phyloP scores from a whole-genome alignment of 208 protist genomes.

The Leishmania braziliensis region DNA sequence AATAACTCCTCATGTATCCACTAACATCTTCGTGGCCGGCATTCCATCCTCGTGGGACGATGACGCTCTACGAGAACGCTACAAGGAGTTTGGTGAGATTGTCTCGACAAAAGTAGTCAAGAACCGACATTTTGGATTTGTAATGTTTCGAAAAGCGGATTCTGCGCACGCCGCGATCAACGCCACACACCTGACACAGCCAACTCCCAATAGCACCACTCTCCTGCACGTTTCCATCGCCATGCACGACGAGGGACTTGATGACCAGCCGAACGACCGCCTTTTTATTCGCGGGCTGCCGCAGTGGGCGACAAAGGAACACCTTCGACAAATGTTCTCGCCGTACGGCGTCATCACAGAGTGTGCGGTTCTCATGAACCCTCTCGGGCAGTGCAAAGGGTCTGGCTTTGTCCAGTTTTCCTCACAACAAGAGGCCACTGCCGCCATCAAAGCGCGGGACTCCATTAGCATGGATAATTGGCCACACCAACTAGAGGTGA shows the following conservation, averaged over 20 bases:
- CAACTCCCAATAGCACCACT: slow-evolving; percentile 48
- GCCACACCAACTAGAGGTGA: slow-evolving; percentile 73
- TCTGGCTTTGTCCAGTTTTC: slow-evolving; percentile 90
- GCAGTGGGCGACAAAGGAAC: slow-evolving; percentile 88
- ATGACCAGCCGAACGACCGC: slow-evolving; percentile 85
- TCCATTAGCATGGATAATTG: slow-evolving; percentile 77
- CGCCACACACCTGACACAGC: slow-evolving; percentile 74
- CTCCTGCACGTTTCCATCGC: slow-evolving; percentile 87
- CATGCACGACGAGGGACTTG: slow-evolving; percentile 92
- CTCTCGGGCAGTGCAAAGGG: slow-evolving; percentile 91
- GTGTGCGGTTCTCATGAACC: slow-evolving; percentile 83
- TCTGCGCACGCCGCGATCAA: slow-evolving; percentile 88
- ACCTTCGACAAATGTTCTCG: slow-evolving; percentile 71
- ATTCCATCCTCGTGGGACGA: slow-evolving; percentile 83
- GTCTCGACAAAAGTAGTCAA: slow-evolving; percentile 84
- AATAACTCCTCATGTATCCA: slow-evolving; percentile 79
- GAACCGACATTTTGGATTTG: slow-evolving; percentile 87
- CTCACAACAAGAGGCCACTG: slow-evolving; percentile 64
- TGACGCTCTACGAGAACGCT: slow-evolving; percentile 61
- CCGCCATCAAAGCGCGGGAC: slow-evolving; percentile 55
- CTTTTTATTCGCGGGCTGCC: slow-evolving; percentile 88
- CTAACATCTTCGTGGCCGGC: slow-evolving; percentile 91
- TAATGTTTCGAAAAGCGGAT: slow-evolving; percentile 85
- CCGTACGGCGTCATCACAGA: slow-evolving; percentile 70
- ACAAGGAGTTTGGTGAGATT: slow-evolving; percentile 83